Base-by-base conservation (phyloP, 352 stramenopile genomes). In the Plasmopara muralis region DNA sequence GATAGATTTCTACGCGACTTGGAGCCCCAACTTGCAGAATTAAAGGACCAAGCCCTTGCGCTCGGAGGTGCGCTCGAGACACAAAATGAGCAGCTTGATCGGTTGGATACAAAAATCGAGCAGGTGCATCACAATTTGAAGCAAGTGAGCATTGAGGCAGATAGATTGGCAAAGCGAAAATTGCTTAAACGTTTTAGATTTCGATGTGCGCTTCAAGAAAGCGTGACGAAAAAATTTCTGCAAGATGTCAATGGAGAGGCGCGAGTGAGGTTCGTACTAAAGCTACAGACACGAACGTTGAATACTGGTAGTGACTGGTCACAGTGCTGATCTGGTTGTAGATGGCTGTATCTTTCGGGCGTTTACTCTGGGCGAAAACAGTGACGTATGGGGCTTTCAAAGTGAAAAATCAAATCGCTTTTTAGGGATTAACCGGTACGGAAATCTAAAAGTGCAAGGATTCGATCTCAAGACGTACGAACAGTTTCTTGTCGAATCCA, bases 321-420 rank as follows among this genome's bases (percentile, higher is more conserved):
- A 8, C 35, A 46, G 81, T 45, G 72, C 76, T n/a, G 74, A 87
- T 37, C 65, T 87, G 13, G 65, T 89, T 1, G 48, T 70, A 8
- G 67, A 77, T 35, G 75, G 71, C 5, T 92, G 81, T 41, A 70
- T 70, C 3, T 92, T 88, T 43, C 81, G 81, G 42, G 78, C 78
- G 9, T 92, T 85, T 46, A 89, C 78, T 9, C 31, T 87, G 8
- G 75, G 74, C n/a, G 77, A 87, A n/a, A 77, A 85, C 42, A 82
- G 62, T 1, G 77, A 92, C 31, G 64, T 88, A 2, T 92, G 78
- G 78, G 81, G 81, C 2, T 88, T 92, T 47, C 78, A 87, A 49
- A 87, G 76, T 46, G 81, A 89, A 35, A 71, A 61, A 12, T 78
- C 78, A 2, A 83, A 67, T 48, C 45, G 73, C 7, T 92, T 87